phyloP scores from a whole-genome alignment of 139 green algal species.

The Trebouxia sp. region DNA sequence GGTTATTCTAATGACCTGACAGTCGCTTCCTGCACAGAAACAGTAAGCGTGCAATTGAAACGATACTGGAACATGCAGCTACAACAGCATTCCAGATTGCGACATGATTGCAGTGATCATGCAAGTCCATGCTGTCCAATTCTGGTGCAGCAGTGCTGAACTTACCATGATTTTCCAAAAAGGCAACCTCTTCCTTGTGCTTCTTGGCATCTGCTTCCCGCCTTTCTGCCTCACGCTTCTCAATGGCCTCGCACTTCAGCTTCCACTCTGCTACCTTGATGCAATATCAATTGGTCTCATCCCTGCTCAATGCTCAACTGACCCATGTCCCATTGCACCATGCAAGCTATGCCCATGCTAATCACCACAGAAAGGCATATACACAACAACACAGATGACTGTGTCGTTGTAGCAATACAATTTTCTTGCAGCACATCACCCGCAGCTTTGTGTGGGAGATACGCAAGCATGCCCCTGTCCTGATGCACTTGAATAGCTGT shows the following conservation, averaged over 20 bases:
- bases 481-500: background rate
- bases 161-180: conserved; percentile 72
- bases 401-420: background rate
- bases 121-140: background rate
- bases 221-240: conserved; percentile 83
- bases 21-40: too few relatives aligned
- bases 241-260: conserved; percentile 82
- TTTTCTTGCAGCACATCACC: too few relatives aligned
- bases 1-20: too few relatives aligned
- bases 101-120: background rate
- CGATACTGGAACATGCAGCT: background rate
- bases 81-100: background rate
- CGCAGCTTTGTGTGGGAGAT: too few relatives aligned
- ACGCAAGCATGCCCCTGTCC: too few relatives aligned
- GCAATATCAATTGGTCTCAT: background rate
- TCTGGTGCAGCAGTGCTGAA: background rate
- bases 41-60: background rate
- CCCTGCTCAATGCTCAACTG: background rate
- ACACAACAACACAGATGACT: too few relatives aligned
- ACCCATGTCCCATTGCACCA: background rate
- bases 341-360: too few relatives aligned
- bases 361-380: too few relatives aligned
- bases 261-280: conserved; percentile 76
- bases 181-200: conserved; percentile 85
- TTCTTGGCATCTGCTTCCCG: conserved; percentile 82